These are phyloP conservation scores for Scalesia atractyloides DNA, from an alignment of 129 eudicot species.

Conservation along the genomic window DNA sequence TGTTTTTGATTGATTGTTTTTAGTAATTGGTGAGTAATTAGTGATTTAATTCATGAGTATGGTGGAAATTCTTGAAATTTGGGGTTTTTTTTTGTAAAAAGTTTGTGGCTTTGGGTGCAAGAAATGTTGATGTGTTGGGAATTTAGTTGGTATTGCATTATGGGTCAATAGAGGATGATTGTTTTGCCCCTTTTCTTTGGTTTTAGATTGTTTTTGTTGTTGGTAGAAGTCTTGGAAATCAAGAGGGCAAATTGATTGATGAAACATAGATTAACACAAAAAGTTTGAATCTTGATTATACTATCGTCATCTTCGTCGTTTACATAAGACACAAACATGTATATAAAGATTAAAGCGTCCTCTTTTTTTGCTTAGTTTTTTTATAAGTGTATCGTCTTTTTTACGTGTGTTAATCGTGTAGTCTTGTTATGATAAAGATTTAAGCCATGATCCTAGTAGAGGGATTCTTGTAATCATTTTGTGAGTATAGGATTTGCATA, in stretches of 20 bases:
- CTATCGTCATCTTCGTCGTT: no score
- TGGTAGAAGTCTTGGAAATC: no score
- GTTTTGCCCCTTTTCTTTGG: background rate
- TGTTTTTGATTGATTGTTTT: background rate
- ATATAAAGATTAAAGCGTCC: background rate
- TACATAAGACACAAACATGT: no score
- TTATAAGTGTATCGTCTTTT: background rate
- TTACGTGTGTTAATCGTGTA: background rate
- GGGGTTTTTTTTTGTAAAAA: background rate
- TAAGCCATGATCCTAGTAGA: background rate
- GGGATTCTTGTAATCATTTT: constrained; percentile 3
- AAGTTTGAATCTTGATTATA: no score
- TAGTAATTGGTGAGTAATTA: constrained; percentile 10
- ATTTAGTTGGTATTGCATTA: constrained; percentile 4
- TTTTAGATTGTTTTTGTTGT: background rate
- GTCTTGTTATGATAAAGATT: background rate
- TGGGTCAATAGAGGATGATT: background rate
- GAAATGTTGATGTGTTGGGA: constrained; percentile 10
- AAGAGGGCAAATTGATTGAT: no score
- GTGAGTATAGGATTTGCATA: background rate
- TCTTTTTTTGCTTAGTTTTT: background rate
- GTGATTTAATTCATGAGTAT: constrained; percentile 8
- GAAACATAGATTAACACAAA: no score
- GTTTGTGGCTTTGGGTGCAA: background rate
- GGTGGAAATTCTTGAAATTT: constrained; percentile 1